Base-by-base conservation (phyloP, 2,329 filamentous ascomycete genomes). In the Diaporthe citrichinensis region DNA sequence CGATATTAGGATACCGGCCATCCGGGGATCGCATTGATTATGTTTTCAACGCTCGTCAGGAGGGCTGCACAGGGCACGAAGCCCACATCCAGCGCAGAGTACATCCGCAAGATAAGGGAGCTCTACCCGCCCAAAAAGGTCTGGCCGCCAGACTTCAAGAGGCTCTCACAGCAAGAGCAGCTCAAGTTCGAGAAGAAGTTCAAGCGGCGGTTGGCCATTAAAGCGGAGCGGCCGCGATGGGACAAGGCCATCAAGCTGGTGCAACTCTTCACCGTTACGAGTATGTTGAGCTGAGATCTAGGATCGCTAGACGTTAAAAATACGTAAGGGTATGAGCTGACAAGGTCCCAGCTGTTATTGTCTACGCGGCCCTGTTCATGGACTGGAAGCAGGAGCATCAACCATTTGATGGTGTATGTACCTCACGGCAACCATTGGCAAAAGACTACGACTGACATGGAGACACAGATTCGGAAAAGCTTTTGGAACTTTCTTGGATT, bases 161-260 rank as follows among this genome's bases (percentile, higher is more conserved):
- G 91, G 81, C 89, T 96, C 76, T 91, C 91, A 51, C 85, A 88
- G 62, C 93, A 94, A 83, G 91, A 95, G 81, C 92, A 96, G 84
- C 93, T 96, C 82, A 89, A 92, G 58, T 92, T 95, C 79, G 94
- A 96, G 86, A 92, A 94, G 83, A 92, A 93, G 81, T 96, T 93
- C 85, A 94, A 95, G 84, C 89, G 94, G 71, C 89, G 94, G 72
- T 84, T 93, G 36, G 88, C 88, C 75, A 84, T 94, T 78, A 90
- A 91, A 79, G 90, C 89, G 81, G 87, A 89, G 55, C 86, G 92
- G 31, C 93, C 93, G 12, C 83, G 84, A 65, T 94, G 92, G 92
- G 88, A 90, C 57, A 94, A 92, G 82, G 87, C 85, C 76, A 86
- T 93, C 74, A 91, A 91, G 83, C 85, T 95, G 77, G 88, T 88